Evolutionary conservation across 768 basidiomycete species (phyloP).

Genomic region (Wakefieldia striispora): DNA sequence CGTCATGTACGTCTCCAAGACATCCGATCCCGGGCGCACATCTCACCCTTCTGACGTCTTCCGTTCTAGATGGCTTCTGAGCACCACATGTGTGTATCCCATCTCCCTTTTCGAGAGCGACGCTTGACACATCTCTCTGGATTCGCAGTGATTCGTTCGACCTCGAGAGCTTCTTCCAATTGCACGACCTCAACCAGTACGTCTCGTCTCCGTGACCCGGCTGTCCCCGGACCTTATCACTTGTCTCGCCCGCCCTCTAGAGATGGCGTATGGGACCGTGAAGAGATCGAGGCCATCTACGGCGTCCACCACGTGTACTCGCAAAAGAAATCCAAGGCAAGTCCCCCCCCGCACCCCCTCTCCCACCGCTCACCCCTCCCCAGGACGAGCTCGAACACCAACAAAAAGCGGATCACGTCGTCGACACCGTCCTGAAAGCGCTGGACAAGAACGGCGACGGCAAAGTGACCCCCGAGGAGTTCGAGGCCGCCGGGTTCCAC

Average conservation of each 20-base stretch:
- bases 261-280: slow-evolving; percentile 78
- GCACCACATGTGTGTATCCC: slow-evolving; percentile 69
- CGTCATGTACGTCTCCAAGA: slow-evolving; percentile 70
- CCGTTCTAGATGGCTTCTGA: slow-evolving; percentile 74
- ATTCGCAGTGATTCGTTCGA: slow-evolving; percentile 73
- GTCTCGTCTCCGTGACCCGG: slow-evolving; percentile 11
- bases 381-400: slow-evolving; percentile 78
- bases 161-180: slow-evolving; percentile 84
- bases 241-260: slow-evolving; percentile 32
- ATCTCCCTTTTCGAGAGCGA: neutral
- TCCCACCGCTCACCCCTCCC: neutral
- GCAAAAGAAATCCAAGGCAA: slow-evolving; percentile 73
- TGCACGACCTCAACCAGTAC: slow-evolving; percentile 89
- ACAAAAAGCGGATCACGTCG: slow-evolving; percentile 77
- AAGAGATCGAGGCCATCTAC: slow-evolving; percentile 94
- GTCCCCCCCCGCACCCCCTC: neutral
- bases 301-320: slow-evolving; percentile 92
- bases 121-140: neutral
- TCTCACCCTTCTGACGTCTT: slow-evolving; percentile 10
- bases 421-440: slow-evolving; percentile 60
- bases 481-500: slow-evolving; percentile 66
- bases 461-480: slow-evolving; percentile 64
- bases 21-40: slow-evolving; percentile 4
- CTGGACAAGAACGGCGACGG: slow-evolving; percentile 81
- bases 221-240: neutral